Conservation (phyloP, 192 early-diverging fungal genomes). For the Coemansia sp. region DNA sequence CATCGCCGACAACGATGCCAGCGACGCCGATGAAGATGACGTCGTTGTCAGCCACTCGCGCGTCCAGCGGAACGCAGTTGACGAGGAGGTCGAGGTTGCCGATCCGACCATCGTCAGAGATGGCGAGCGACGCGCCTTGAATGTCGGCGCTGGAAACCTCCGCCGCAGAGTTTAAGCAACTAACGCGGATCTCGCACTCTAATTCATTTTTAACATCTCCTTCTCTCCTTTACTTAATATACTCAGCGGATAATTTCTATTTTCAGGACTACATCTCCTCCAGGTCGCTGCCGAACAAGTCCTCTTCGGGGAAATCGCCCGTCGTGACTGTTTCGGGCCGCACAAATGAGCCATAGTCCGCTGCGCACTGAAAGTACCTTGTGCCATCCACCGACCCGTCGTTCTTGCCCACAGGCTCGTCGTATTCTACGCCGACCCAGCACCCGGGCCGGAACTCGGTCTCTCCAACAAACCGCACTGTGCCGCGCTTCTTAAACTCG, state of each 20-base stretch:
- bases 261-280: slow-evolving; percentile 58
- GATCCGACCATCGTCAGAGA: slow-evolving; percentile 41
- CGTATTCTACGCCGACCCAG: slow-evolving; percentile 96
- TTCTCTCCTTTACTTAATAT: too few species aligned
- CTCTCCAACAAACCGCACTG: slow-evolving; percentile 75
- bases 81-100: too few species aligned
- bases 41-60: slow-evolving; percentile 24
- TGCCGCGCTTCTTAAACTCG: slow-evolving; percentile 59
- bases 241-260: slow-evolving; percentile 12
- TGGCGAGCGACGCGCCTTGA: slow-evolving; percentile 50
- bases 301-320: slow-evolving; percentile 95
- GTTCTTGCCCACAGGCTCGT: slow-evolving; percentile 96
- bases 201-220: not conserved
- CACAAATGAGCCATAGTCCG: slow-evolving; percentile 86
- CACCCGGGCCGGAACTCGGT: slow-evolving; percentile 80
- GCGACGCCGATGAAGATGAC: slow-evolving; percentile 15
- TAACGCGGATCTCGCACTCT: too few species aligned
- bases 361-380: slow-evolving; percentile 75
- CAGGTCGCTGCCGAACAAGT: slow-evolving; percentile 72
- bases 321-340: slow-evolving; percentile 86
- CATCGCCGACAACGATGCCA: slow-evolving; percentile 11
- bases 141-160: slow-evolving; percentile 52
- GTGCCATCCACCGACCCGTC: slow-evolving; percentile 82
- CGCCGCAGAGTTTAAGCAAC: slow-evolving; percentile 39
- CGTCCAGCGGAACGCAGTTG: too few species aligned